These are phyloP conservation scores for Catunica adiposa DNA, from an alignment of 2,329 filamentous ascomycete species.

Conservation along the genomic window DNA sequence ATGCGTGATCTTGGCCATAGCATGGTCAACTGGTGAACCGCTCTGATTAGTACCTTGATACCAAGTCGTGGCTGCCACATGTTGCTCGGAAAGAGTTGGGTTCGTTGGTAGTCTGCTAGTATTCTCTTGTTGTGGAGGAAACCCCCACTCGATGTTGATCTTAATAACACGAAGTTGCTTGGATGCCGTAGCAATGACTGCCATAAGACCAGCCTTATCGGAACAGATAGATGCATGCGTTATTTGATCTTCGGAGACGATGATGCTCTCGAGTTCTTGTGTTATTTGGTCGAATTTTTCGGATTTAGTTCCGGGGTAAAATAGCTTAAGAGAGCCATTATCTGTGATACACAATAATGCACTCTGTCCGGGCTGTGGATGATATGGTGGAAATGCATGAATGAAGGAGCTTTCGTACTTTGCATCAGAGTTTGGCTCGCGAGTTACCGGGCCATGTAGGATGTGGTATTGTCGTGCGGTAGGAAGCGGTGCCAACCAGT, in stretches of 20 bases:
- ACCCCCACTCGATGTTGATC: constrained; percentile 58
- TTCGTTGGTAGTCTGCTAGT: constrained; percentile 32
- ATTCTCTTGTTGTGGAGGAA: constrained; percentile 31
- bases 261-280: constrained; percentile 57
- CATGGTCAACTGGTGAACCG: constrained; percentile 29
- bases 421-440: constrained; percentile 35
- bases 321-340: constrained; percentile 55
- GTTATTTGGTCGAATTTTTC: constrained; percentile 51
- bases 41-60: constrained; percentile 28
- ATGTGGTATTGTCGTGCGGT: constrained; percentile 22
- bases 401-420: constrained; percentile 51
- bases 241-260: constrained; percentile 56
- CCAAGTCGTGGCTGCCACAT: constrained; percentile 42
- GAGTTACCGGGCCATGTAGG: constrained; percentile 44
- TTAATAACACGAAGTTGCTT: constrained; percentile 60
- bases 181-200: constrained; percentile 51
- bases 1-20: constrained; percentile 51
- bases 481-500: constrained; percentile 58
- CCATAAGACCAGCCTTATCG: constrained; percentile 53
- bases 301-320: constrained; percentile 59
- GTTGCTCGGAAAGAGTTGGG: constrained; percentile 37
- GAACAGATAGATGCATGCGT: constrained; percentile 64
- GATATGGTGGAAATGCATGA: constrained; percentile 52
- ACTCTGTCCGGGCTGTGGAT: constrained; percentile 54
- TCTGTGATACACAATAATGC: constrained; percentile 63